Conservation (phyloP, 2,329 filamentous ascomycete species). For the Cytospora mali region DNA sequence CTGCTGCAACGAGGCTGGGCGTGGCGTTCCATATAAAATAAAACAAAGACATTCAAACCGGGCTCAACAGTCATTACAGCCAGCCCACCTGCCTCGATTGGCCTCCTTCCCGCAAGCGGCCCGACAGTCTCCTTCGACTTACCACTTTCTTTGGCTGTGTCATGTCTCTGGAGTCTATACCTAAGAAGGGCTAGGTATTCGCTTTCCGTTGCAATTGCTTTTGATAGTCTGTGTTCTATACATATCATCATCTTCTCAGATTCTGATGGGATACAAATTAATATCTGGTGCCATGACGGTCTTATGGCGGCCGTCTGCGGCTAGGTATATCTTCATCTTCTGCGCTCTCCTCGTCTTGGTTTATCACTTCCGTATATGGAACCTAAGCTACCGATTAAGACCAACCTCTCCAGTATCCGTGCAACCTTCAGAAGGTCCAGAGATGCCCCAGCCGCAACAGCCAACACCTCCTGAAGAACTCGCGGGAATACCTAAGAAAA, state of each 20-base stretch:
- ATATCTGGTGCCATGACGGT: not conserved
- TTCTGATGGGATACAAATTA: not conserved
- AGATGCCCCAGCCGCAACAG: not conserved
- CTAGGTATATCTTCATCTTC: not conserved
- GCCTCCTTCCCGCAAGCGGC: too few species aligned
- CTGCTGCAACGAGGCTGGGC: not conserved
- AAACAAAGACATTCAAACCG: not conserved
- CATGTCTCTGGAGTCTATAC: not conserved
- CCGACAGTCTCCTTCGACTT: too few species aligned
- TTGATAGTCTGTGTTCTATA: not conserved
- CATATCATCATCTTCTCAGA: not conserved
- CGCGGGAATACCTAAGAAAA: slow-evolving; percentile 27
- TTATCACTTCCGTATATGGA: not conserved
- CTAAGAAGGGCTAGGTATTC: not conserved
- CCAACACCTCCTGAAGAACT: not conserved
- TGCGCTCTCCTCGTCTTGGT: not conserved
- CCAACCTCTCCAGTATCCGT: not conserved
- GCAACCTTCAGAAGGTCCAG: not conserved
- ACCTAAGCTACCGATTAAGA: not conserved
- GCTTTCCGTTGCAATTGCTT: not conserved
- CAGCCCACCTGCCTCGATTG: too few species aligned
- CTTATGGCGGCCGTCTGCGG: too few species aligned
- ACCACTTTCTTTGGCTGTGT: not conserved
- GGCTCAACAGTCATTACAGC: not conserved
- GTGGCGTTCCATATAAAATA: not conserved